Conservation (phyloP, 331 rosid genomes). For the Pyracantha coccinea region DNA sequence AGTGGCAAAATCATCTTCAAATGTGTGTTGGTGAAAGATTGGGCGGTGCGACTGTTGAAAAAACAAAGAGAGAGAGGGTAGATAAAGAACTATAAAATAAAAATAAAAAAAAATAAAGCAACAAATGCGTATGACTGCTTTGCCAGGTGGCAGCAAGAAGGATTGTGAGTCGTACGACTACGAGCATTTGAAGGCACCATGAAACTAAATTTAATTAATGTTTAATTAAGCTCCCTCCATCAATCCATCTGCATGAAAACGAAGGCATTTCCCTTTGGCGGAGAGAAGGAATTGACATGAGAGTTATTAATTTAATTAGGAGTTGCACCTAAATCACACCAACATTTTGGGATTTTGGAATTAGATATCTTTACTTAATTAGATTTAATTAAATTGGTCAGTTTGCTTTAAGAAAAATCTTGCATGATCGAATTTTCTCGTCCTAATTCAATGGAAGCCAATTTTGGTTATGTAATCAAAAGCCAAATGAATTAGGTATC, state of each 20-base stretch:
- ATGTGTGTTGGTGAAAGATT: background rate
- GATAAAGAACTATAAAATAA: background rate
- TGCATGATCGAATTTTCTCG: background rate
- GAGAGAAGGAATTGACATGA: background rate
- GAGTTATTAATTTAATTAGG: background rate
- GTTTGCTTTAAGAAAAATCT: background rate
- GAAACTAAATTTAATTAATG: constrained; percentile 5
- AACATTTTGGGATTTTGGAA: background rate
- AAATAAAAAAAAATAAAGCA: background rate
- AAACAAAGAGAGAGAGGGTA: background rate
- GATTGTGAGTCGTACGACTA: background rate
- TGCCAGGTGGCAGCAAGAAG: constrained; percentile 24
- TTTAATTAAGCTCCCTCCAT: background rate
- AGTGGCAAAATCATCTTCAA: constrained; percentile 21
- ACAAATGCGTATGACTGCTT: constrained; percentile 7
- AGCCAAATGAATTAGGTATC: background rate
- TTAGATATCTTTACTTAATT: background rate
- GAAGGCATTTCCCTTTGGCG: constrained; percentile 2
- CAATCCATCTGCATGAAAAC: constrained; percentile 14
- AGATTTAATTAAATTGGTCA: background rate
- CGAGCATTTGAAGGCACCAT: background rate
- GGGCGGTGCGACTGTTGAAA: constrained; percentile 32
- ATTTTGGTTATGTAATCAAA: background rate
- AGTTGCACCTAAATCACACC: background rate
- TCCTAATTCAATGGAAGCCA: background rate